Base-by-base conservation (phyloP, 1,139 yeast species). In the Schizosaccharomyces versatilis region DNA sequence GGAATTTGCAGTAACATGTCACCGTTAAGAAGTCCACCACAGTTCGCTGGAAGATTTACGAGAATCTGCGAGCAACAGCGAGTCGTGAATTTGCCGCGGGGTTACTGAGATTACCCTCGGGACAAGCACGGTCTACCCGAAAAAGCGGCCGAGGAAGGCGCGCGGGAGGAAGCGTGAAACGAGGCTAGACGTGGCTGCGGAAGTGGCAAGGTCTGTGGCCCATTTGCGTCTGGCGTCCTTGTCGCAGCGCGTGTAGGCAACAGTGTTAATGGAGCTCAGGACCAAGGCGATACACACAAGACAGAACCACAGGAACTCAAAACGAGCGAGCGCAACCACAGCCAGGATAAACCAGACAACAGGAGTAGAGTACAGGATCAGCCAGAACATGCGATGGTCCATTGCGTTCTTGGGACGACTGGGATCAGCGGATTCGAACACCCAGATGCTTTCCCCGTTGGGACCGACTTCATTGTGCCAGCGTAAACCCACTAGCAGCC, bases 381-480 rank as follows among this genome's bases (percentile, higher is more conserved):
- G 61, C 98, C 98, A 90, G 64, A 90, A 90, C 56, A 84, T 75
- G 62, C 80, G 81, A 7, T 94, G 81, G 65, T 90, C 98, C 54
- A 90, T 84, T 38, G 95, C 95, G 63, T 88, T 90, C 62, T 88
- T 83, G 61, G 81, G 78, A 55, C 93, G 73, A 57, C 75, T 75
- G 1, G 94, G 93, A 63, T 83, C 84, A 1, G 93, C 90, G 1
- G 85, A 79, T 66, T 84, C 95, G 66, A 84, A 84, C 17, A 84
- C 94, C 94, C 94, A 84, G 17, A 81, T 77, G 59, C 84, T 80
- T 60, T 80, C 81, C 42, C 90, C 88, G 10, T 67, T 64, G 49
- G 71, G 69, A 57, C 63, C 69, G 47, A 19, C 75, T 47, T 74
- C 73, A 64, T 82, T 88, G 42, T 56, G 41, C 95, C 96, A 88